Conservation (phyloP, 352 stramenopile species). For the Thraustochytrium sp. region DNA sequence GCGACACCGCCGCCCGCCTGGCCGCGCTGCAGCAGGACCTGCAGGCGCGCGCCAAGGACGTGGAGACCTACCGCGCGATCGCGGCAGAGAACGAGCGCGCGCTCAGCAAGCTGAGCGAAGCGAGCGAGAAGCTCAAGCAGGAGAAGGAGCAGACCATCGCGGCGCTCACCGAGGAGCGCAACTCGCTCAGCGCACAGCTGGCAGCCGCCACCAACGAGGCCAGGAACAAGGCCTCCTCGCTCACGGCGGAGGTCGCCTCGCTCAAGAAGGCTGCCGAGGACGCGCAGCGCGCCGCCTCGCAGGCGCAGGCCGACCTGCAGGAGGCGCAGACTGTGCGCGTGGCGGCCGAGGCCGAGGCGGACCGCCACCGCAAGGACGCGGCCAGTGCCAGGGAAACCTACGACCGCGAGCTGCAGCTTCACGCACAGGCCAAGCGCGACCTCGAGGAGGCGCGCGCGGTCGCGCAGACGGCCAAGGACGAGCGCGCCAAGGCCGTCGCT, state of each 20-base stretch:
- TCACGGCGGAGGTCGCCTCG: background rate
- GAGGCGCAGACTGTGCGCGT: background rate
- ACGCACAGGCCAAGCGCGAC: conserved; percentile 59
- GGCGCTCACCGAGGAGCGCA: background rate
- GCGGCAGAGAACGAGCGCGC: conserved; percentile 28
- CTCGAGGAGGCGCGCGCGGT: background rate
- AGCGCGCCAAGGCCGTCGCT: background rate
- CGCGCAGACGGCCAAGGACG: background rate
- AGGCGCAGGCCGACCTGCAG: background rate
- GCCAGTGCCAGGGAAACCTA: conserved; percentile 65
- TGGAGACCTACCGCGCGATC: conserved; percentile 42
- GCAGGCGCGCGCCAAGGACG: conserved; percentile 58
- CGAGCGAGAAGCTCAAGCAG: conserved; percentile 11
- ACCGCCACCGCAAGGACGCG: background rate
- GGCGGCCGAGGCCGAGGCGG: background rate
- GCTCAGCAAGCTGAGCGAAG: conserved; percentile 26
- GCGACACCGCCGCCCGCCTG: conserved; percentile 45
- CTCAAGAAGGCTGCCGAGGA: background rate
- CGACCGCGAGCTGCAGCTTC: conserved; percentile 70
- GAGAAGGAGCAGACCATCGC: background rate
- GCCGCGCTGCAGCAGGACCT: conserved; percentile 56
- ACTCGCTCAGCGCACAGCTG: background rate
- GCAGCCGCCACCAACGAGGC: background rate
- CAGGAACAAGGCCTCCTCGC: background rate
- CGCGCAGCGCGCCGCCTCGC: background rate